Evolutionary conservation across 306 rosid species (phyloP), one percentile per base, ranked within the genome.

Genomic region (Fragaria ananassa): DNA sequence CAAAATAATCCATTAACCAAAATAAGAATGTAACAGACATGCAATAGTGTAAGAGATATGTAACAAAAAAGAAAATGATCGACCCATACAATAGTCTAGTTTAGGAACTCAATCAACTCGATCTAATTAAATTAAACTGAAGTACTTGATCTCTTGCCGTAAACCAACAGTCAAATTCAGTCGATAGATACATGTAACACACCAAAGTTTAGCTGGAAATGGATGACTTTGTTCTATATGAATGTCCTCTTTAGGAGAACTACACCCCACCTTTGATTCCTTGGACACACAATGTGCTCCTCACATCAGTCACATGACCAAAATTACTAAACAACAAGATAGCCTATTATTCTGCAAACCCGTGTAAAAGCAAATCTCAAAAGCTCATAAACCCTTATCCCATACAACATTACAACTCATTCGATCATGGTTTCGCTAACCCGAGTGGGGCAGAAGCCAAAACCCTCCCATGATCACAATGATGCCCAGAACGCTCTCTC

Each of bases 361-460:
- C 39, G 1, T 70, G 58, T 8, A 69, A 11, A 47, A 14, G n/a
- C 1, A 45, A 69, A 46, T 45, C 73, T 19, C 10, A n/a, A 39
- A 19, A 3, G 17, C 19, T 23, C 29, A 15, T 1, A 68, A 45
- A 17, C 44, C n/a, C 21, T 6, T 6, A 31, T 63, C 44, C 12
- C n/a, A 14, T 69, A 46, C 54, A 69, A 42, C 34, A 44, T 21
- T 69, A 69, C 54, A 69, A 42, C 34, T 68, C 44, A 62, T 63
- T 1, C 44, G 44, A 31, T 31, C 44, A 62, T 31, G 44, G 68
- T 31, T 62, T 29, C 1, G 31, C 23, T 2, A 15, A 63, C 19
- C n/a, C 2, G 12, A 15, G 44, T 63, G 69, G 45, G 45, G 23
- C 12, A 31, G 39, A 56, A n/a, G 29, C 62, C 29, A 0, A 8